phyloP scores from a whole-genome alignment of 2,329 filamentous ascomycete genomes.

The Aspergillus sergii region DNA sequence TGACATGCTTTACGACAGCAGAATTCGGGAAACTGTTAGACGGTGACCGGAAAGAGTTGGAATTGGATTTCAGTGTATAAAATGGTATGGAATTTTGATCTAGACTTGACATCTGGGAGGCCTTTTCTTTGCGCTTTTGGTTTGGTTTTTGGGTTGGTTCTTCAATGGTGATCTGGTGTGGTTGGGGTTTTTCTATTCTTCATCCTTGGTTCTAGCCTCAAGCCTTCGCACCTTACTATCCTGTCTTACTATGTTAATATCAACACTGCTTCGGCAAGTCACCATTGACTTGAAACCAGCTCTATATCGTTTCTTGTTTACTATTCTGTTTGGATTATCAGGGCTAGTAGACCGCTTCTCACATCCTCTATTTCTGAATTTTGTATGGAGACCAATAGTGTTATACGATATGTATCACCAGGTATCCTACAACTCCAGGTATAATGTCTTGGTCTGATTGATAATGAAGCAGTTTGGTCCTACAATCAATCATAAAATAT shows the following conservation, averaged over 20 bases:
- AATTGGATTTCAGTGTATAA: slow-evolving; percentile 4
- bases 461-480: neutral
- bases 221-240: neutral
- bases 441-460: neutral
- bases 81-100: neutral
- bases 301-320: neutral
- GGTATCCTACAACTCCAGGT: neutral
- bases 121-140: slow-evolving; percentile 4
- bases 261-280: neutral
- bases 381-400: neutral
- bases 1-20: slow-evolving; percentile 16
- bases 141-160: slow-evolving; percentile 1
- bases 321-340: neutral
- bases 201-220: neutral
- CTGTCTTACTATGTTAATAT: neutral
- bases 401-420: neutral
- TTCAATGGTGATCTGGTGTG: neutral
- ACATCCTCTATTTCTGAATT: neutral
- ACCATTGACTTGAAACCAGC: neutral
- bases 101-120: slow-evolving; percentile 6
- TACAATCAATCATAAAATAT: neutral
- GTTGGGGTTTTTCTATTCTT: neutral
- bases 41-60: neutral
- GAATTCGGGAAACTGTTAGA: slow-evolving; percentile 5
- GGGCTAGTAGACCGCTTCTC: neutral